These are phyloP conservation scores for Histomonas meleagridis DNA, from an alignment of 208 protist species.

Conservation along the genomic window DNA sequence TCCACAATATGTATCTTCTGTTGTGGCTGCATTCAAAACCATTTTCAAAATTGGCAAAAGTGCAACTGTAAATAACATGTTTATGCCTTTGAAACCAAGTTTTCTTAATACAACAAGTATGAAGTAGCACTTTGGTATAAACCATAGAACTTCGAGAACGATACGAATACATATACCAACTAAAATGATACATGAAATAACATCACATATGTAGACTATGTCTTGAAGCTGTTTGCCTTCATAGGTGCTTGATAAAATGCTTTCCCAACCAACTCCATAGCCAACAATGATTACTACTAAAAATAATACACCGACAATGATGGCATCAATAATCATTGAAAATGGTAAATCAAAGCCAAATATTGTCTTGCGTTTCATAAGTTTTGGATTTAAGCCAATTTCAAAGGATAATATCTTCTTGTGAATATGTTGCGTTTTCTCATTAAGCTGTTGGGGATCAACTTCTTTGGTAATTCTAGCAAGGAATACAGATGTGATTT, in stretches of 20 bases:
- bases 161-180: not conserved
- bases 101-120: not conserved
- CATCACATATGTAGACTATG: not conserved
- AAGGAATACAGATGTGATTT: not conserved
- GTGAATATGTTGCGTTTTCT: not conserved
- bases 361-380: no score
- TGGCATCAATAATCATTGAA: no score
- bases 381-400: not conserved
- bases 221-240: not conserved
- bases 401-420: not conserved
- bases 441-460: not conserved
- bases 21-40: not conserved
- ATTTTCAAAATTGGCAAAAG: slow-evolving; percentile 13
- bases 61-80: not conserved
- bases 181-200: not conserved
- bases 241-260: not conserved
- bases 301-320: no score
- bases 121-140: not conserved
- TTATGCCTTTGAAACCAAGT: not conserved
- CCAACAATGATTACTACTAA: no score
- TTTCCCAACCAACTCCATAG: not conserved
- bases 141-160: not conserved
- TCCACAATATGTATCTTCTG: not conserved
- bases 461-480: not conserved
- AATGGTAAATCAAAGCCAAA: no score